Percentiles rank a stretch among this genome's conserved stretches.
These are phyloP conservation scores for Boletellus deceptivus DNA, from an alignment of 1,284 basidiomycete species.

Conservation along the genomic window DNA sequence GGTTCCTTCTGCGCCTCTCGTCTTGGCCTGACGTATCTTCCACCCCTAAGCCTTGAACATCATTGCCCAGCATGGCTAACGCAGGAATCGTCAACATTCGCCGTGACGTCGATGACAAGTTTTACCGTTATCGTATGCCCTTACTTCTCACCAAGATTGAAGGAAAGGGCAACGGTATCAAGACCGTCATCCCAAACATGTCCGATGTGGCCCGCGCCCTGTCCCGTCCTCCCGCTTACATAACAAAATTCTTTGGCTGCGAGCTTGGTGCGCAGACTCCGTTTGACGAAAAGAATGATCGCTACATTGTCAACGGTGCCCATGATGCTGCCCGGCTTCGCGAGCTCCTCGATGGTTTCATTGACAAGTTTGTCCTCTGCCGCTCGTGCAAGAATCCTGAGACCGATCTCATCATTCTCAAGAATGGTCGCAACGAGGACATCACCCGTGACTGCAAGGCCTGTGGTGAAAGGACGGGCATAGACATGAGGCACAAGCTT, in stretches of 20 bases:
- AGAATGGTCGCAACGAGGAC: slow-evolving; percentile 67
- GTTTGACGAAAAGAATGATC: slow-evolving; percentile 94
- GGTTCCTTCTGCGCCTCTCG: background rate
- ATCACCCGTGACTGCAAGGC: slow-evolving; percentile 98
- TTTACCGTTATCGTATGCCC: slow-evolving; percentile 95
- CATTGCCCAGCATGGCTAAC: slow-evolving; percentile 79
- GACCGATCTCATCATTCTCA: slow-evolving; percentile 92
- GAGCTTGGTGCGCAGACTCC: slow-evolving; percentile 98
- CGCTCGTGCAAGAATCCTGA: slow-evolving; percentile 99
- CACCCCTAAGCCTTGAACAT: slow-evolving; percentile 54
- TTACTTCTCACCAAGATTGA: slow-evolving; percentile 95
- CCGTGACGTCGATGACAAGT: slow-evolving; percentile 96
- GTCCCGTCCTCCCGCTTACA: slow-evolving; percentile 92
- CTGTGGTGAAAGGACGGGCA: slow-evolving; percentile 87
- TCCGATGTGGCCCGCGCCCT: slow-evolving; percentile 95
- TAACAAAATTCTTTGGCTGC: slow-evolving; percentile 99
- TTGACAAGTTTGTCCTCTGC: slow-evolving; percentile 98
- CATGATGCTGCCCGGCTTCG: slow-evolving; percentile 92
- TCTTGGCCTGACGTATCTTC: background rate
- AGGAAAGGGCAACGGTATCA: slow-evolving; percentile 99
- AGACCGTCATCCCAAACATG: slow-evolving; percentile 99
- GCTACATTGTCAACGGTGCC: slow-evolving; percentile 98
- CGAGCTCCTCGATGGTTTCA: slow-evolving; percentile 95
- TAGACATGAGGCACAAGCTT: slow-evolving; percentile 98
- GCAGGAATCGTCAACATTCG: slow-evolving; percentile 91